phyloP scores from a whole-genome alignment of 2,329 filamentous ascomycete genomes.

The Leptoxyphium fumago region DNA sequence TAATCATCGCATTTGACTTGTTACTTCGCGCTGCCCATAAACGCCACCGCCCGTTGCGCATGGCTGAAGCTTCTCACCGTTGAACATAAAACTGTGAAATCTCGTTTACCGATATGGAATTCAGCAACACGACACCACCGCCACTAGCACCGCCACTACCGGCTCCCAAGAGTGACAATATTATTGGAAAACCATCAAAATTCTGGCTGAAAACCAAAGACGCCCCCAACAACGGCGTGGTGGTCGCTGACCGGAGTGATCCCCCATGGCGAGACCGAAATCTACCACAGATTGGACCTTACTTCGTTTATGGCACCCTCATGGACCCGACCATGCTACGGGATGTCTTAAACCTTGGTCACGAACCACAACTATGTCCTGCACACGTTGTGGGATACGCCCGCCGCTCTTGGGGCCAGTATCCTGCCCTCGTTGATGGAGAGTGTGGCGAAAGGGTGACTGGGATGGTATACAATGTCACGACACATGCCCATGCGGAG shows the following conservation, averaged over 20 bases:
- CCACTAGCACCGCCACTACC: neutral
- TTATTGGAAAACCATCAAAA: neutral
- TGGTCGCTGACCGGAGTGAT: neutral
- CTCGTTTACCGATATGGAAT: too few species aligned
- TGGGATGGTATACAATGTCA: constrained; percentile 21
- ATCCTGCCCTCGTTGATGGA: constrained; percentile 25
- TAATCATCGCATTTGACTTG: too few species aligned
- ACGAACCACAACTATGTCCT: constrained; percentile 10
- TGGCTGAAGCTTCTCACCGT: too few species aligned
- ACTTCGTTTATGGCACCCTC: constrained; percentile 27
- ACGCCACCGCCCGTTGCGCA: too few species aligned
- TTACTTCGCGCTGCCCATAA: too few species aligned
- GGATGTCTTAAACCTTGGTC: constrained; percentile 17
- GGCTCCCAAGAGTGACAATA: neutral
- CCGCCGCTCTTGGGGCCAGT: constrained; percentile 25
- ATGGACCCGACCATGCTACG: constrained; percentile 18
- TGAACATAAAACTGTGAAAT: too few species aligned
- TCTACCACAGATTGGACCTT: constrained; percentile 7
- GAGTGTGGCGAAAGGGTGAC: constrained; percentile 7
- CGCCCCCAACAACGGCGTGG: neutral
- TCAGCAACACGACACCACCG: neutral
- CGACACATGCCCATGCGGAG: constrained; percentile 19
- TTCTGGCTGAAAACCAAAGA: neutral
- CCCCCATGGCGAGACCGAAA: neutral
- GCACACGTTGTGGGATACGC: constrained; percentile 19